Base-by-base conservation (phyloP, 805 yeast genomes). In the Sugiyamaella lignohabitans region DNA sequence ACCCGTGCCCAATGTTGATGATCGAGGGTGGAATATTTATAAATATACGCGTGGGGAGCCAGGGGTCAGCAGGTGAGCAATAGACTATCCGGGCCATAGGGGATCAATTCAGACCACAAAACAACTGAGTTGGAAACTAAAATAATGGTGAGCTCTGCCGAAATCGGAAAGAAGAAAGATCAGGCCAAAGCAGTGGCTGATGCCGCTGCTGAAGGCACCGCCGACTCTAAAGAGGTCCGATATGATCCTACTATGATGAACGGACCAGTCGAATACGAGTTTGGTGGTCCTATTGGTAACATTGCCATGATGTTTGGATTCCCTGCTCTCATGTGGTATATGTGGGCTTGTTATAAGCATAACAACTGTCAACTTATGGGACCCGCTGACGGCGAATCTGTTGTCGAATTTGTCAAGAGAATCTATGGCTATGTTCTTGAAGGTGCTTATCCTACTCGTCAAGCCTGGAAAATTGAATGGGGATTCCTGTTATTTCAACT, bases 281-380 rank as follows among this genome's bases (percentile, higher is more conserved):
- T 91, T 61, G 98, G 98, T 43, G 98, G 98, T 0, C 83, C 94
- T 21, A 66, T 73, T 4, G 98, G 98, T 48, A 96, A 87, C 42
- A 48, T 82, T 18, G 91, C 89, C 4, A 91, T 93, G 98, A 78
- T 91, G 81, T 62, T 78, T 39, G 95, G 95, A 2, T 93, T 93
- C 70, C 98, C 98, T 5, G 61, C 82, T 40, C 72, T 93, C 60
- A 93, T 93, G 98, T 87, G 83, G 74, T 93, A 93, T 68, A 84
- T 93, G 93, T 91, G 96, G 94, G 80, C 91, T 46, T 76, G 87
- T 59, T 91, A 93, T 43, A 76, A 78, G 52, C 88, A 83, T 64
- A 87, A 87, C 66, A 70, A 70, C 53, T 96, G 96, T 1, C 60
- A 69, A 42, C 73, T 86, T 23, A 87, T 95, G 20, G 67, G 73